Evolutionary conservation across 805 yeast species (phyloP).

Genomic region (Ogataea minuta): DNA sequence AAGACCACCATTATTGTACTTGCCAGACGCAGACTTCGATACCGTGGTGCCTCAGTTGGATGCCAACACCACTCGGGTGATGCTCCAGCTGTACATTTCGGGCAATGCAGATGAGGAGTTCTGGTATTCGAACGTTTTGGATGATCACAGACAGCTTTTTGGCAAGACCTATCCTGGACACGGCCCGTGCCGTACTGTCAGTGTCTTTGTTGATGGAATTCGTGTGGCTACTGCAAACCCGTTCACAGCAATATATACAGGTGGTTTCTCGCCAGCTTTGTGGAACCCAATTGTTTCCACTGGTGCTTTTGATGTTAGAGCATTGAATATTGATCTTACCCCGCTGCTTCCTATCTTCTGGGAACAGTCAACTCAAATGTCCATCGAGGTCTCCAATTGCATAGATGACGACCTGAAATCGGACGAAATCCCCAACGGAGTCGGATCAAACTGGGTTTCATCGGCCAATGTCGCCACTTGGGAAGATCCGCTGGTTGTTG

Average conservation of each 20-base stretch:
- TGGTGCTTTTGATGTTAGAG: slow-evolving; percentile 69
- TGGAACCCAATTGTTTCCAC: slow-evolving; percentile 81
- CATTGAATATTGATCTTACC: slow-evolving; percentile 69
- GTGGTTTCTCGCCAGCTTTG: slow-evolving; percentile 75
- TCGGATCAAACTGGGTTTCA: slow-evolving; percentile 59
- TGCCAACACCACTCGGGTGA: slow-evolving; percentile 57
- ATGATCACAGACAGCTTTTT: slow-evolving; percentile 43
- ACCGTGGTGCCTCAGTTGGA: slow-evolving; percentile 46
- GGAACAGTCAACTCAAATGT: slow-evolving; percentile 40
- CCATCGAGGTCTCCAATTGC: slow-evolving; percentile 55
- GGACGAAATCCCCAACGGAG: slow-evolving; percentile 31
- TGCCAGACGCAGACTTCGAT: slow-evolving; percentile 40
- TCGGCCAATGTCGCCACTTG: slow-evolving; percentile 55
- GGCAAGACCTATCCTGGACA: slow-evolving; percentile 51
- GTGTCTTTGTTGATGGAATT: slow-evolving; percentile 57
- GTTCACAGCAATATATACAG: slow-evolving; percentile 72
- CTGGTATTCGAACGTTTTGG: slow-evolving; percentile 69
- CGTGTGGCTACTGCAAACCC: slow-evolving; percentile 65
- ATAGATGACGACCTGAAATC: slow-evolving; percentile 36
- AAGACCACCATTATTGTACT: slow-evolving; percentile 45
- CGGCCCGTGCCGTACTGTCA: slow-evolving; percentile 70
- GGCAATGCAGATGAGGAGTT: slow-evolving; percentile 83
- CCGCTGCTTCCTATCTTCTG: slow-evolving; percentile 69
- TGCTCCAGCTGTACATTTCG: slow-evolving; percentile 58
- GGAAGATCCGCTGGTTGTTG: slow-evolving; percentile 43